Evolutionary conservation across 2,329 filamentous ascomycete species (phyloP).

Genomic region (Trichophaea hybrida): DNA sequence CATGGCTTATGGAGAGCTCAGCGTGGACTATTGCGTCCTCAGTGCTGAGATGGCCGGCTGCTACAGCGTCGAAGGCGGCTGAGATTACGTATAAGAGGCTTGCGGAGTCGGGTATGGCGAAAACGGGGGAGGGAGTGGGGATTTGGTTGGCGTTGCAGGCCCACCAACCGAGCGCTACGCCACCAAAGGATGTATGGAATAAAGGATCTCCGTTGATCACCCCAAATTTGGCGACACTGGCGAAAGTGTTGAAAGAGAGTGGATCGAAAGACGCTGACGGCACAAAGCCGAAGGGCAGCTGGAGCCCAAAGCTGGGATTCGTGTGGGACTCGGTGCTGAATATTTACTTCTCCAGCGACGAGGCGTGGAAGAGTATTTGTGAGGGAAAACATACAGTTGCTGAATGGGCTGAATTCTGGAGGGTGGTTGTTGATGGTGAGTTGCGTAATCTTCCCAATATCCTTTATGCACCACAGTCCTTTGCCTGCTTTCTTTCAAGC

Average conservation of each 20-base stretch:
- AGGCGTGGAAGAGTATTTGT: constrained; percentile 8
- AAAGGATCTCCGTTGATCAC: constrained; percentile 32
- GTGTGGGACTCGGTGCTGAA: constrained; percentile 67
- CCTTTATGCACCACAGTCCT: constrained; percentile 2
- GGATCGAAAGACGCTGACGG: constrained; percentile 40
- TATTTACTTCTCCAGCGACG: constrained; percentile 25
- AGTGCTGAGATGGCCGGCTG: constrained; percentile 36
- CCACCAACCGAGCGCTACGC: constrained; percentile 7
- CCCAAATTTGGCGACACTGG: constrained; percentile 53
- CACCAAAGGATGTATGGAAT: constrained; percentile 15
- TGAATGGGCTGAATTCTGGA: constrained; percentile 68
- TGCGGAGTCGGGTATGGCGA: constrained; percentile 50
- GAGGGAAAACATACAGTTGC: constrained; percentile 28
- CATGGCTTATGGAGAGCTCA: constrained; percentile 80
- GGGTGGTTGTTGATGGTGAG: constrained; percentile 70
- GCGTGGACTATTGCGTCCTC: constrained; percentile 67
- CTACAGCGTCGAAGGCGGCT: constrained; percentile 45
- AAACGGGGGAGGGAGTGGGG: constrained; percentile 76
- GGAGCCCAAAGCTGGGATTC: constrained; percentile 70
- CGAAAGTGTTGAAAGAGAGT: constrained; percentile 64
- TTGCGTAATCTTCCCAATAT: neutral
- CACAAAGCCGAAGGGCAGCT: constrained; percentile 46
- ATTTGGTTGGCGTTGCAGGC: constrained; percentile 61
- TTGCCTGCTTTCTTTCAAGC: constrained; percentile 2
- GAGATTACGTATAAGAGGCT: constrained; percentile 50